These are phyloP conservation scores for Myxozyma neglecta DNA, from an alignment of 805 yeast genomes.

Conservation along the genomic window DNA sequence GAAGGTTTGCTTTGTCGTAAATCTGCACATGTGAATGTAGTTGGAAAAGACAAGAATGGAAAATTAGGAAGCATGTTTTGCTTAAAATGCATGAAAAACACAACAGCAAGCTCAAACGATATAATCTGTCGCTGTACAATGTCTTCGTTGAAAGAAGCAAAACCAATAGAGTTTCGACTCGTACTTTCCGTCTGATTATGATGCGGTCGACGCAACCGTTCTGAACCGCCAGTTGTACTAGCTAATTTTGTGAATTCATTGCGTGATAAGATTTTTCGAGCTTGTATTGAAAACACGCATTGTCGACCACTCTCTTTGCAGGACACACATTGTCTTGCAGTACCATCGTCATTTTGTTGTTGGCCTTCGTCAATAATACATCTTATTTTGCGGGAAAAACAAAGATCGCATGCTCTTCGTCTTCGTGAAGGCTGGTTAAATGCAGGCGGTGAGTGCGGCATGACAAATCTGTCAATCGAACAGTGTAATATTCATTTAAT, in stretches of 20 bases:
- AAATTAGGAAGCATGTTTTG: conserved; percentile 8
- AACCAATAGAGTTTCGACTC: too few species aligned
- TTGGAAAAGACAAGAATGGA: conserved; percentile 13
- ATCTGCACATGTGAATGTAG: conserved; percentile 9
- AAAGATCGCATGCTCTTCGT: conserved; percentile 14
- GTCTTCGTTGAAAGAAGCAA: conserved; percentile 2
- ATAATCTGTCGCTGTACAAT: conserved; percentile 1
- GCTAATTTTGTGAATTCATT: conserved; percentile 3
- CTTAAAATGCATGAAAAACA: conserved; percentile 3
- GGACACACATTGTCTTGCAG: not conserved
- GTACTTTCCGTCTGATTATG: too few species aligned
- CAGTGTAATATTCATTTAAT: not conserved
- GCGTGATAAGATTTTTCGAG: conserved; percentile 5
- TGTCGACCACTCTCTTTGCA: not conserved
- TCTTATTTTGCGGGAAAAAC: conserved; percentile 12
- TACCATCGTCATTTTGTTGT: not conserved
- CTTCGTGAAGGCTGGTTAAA: conserved; percentile 15
- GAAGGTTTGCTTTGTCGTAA: conserved; percentile 11
- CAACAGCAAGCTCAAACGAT: conserved; percentile 7
- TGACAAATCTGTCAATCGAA: not conserved
- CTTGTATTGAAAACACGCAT: conserved; percentile 10
- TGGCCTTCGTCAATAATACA: not conserved
- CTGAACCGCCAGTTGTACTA: not conserved
- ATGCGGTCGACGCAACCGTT: not conserved
- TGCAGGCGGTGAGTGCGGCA: conserved; percentile 1